Evolutionary conservation across 306 rosid genomes (phyloP), one percentile per base, ranked within the genome.

Genomic region (Macrotyloma uniflorum): DNA sequence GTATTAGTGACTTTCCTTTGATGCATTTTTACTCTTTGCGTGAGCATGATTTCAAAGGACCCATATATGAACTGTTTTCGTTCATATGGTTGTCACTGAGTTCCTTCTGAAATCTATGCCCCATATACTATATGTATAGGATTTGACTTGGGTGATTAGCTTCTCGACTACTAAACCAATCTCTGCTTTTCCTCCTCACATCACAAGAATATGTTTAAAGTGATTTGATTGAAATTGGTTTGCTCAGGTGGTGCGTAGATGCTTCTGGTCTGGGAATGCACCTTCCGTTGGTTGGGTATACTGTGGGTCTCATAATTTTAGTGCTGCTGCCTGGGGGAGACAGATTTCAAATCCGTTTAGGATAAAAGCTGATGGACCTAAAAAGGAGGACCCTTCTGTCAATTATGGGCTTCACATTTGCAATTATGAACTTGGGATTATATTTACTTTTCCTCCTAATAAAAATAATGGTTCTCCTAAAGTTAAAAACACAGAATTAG

Each of bases 241-340:
- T 67, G 50, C 68, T 64, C 90, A 92, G 96, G 97, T 90, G 72
- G 83, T 88, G 42, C 83, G 87, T 64, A 90, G 97, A 78, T 78
- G 88, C 67, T 92, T 92, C 82, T 87, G 81, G 88, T 87, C 96
- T 20, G 54, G 55, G 76, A 55, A 51, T 58, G 80, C 77, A 66
- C 82, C 85, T 84, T 85, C 91, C 3, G 67, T 55, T 72, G 97
- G 97, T 73, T 92, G 97, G 97, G 87, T 90, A 50, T 92, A 90
- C 61, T 90, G 92, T 67, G 97, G 97, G 40, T 92, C 97, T 24
- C 96, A 92, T 78, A 90, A 92, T 85, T 92, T 92, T 77, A 90
- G 96, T 79, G 96, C 96, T 64, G 96, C 97, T 77, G 93, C 97
- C 40, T 92, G 96, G 96, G 97, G 97, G 54, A 83, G 92, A 23